phyloP scores from a whole-genome alignment of 305 asterid genomes.

The Stenogyne calaminthoides region DNA sequence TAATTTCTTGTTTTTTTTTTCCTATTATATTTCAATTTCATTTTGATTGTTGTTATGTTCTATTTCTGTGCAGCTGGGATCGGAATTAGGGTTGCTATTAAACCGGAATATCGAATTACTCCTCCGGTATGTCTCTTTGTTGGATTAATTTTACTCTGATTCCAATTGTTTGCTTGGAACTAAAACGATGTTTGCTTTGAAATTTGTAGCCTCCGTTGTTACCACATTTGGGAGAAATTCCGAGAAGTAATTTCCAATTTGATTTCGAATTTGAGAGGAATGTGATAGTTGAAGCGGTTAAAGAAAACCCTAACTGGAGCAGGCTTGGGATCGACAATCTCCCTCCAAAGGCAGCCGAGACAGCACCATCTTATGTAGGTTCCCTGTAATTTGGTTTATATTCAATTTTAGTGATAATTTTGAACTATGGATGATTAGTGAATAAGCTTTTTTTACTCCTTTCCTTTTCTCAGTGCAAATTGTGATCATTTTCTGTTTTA shows the following conservation, averaged over 20 bases:
- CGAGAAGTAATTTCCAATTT: conserved; percentile 74
- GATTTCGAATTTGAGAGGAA: conserved; percentile 88
- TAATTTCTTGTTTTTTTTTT: background rate
- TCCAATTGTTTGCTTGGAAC: conserved; percentile 5
- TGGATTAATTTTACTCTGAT: background rate
- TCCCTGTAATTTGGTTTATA: background rate
- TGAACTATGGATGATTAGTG: no score
- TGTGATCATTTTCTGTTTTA: no score
- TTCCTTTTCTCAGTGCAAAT: background rate
- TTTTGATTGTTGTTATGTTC: background rate
- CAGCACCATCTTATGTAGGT: conserved; percentile 53
- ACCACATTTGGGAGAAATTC: conserved; percentile 76
- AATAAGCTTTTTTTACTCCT: background rate
- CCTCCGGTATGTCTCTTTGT: conserved; percentile 65
- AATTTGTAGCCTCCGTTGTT: conserved; percentile 66
- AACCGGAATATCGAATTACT: conserved; percentile 79
- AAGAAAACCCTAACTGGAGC: conserved; percentile 82
- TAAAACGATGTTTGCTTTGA: conserved; percentile 19
- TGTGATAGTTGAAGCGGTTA: conserved; percentile 77
- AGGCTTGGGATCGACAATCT: conserved; percentile 60
- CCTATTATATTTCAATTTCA: conserved; percentile 3
- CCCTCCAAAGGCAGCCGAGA: conserved; percentile 55
- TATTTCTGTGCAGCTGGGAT: conserved; percentile 64
- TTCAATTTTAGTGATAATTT: conserved; percentile 1
- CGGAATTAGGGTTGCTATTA: conserved; percentile 81